These are phyloP conservation scores for Oidiodendron maius DNA, from an alignment of 495 filamentous ascomycete species.

Conservation along the genomic window DNA sequence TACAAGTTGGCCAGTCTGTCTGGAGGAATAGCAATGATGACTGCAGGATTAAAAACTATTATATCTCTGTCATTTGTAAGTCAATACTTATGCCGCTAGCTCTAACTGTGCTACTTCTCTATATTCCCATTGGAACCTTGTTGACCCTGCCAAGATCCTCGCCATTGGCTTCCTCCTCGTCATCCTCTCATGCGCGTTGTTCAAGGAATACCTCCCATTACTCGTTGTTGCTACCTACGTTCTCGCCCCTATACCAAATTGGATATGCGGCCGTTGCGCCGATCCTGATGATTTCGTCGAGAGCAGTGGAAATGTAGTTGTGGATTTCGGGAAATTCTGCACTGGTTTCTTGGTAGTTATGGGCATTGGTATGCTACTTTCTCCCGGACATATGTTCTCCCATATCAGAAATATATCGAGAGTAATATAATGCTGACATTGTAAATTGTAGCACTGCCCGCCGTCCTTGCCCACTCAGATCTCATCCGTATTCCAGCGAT, in stretches of 20 bases:
- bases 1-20: no score
- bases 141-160: slow-evolving; percentile 55
- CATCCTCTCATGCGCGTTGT: slow-evolving; percentile 94
- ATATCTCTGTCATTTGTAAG: slow-evolving; percentile 95
- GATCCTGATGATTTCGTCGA: slow-evolving; percentile 94
- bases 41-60: slow-evolving; percentile 93
- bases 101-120: neutral
- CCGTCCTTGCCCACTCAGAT: slow-evolving; percentile 75
- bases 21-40: slow-evolving; percentile 60
- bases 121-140: neutral
- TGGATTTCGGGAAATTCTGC: slow-evolving; percentile 90
- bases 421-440: neutral
- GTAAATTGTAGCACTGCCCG: slow-evolving; percentile 70
- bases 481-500: slow-evolving; percentile 80
- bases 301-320: slow-evolving; percentile 73
- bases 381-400: neutral
- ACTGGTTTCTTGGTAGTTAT: slow-evolving; percentile 97
- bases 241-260: slow-evolving; percentile 90
- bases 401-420: no score
- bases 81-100: slow-evolving; percentile 1
- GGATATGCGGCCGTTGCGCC: slow-evolving; percentile 79
- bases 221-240: slow-evolving; percentile 95
- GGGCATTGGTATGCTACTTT: slow-evolving; percentile 76
- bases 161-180: slow-evolving; percentile 99
- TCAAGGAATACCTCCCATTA: slow-evolving; percentile 85